These are phyloP conservation scores for Hypoxylon crocopeplum DNA, from an alignment of 495 filamentous ascomycete species.

Conservation along the genomic window DNA sequence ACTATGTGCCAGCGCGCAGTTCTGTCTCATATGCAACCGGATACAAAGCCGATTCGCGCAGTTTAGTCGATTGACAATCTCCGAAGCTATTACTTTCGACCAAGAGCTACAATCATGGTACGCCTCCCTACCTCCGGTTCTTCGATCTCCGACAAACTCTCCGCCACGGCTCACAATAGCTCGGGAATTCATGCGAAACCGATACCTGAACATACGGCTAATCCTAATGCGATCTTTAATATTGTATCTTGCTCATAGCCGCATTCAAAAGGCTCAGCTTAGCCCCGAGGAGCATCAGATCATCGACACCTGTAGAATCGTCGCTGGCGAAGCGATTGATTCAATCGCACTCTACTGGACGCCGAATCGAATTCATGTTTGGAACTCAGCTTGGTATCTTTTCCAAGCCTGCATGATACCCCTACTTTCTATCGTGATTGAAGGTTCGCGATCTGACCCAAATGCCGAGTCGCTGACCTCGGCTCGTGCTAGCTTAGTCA, in stretches of 20 bases:
- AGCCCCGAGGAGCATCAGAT: constrained; percentile 26
- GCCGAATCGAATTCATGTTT: constrained; percentile 35
- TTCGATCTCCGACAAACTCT: constrained; percentile 25
- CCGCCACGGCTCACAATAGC: constrained; percentile 33
- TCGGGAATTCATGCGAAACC: constrained; percentile 35
- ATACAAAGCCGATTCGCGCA: constrained; percentile 36
- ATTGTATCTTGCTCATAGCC: constrained; percentile 28
- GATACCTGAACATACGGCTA: constrained; percentile 36
- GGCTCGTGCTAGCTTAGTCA: constrained; percentile 30
- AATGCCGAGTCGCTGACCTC: constrained; percentile 18
- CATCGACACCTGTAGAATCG: constrained; percentile 24
- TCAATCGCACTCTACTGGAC: constrained; percentile 38
- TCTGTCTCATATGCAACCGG: constrained; percentile 36
- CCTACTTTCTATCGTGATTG: constrained; percentile 27
- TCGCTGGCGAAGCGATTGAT: constrained; percentile 37
- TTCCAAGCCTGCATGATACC: constrained; percentile 41
- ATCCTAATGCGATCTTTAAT: constrained; percentile 36
- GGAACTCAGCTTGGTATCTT: constrained; percentile 40
- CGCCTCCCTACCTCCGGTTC: constrained; percentile 21
- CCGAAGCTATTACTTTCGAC: constrained; percentile 30
- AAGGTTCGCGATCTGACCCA: constrained; percentile 17
- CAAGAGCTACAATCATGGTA: constrained; percentile 35
- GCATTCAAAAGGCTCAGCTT: constrained; percentile 26
- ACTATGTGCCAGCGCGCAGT: constrained; percentile 25
- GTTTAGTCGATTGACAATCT: constrained; percentile 26